phyloP scores from a whole-genome alignment of 208 protist genomes.

The Trypanosoma lewisi region DNA sequence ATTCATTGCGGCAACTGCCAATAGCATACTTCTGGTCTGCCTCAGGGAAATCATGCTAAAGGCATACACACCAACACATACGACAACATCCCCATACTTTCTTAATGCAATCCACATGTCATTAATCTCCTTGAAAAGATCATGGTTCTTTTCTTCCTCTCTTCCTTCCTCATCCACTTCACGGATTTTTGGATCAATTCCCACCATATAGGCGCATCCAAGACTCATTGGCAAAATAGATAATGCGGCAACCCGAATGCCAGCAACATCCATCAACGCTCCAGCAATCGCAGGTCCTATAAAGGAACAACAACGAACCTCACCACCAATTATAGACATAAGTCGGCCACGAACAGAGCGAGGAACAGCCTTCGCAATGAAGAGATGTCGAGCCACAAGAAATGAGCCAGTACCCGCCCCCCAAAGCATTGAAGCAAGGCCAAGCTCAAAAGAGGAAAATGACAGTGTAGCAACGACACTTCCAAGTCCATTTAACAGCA shows the following conservation, averaged over 20 bases:
- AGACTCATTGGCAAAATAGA: constrained; percentile 10
- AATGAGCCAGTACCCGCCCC: constrained; percentile 15
- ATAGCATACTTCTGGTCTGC: constrained; percentile 1
- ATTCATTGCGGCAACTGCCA: constrained; percentile 21
- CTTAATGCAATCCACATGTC: background rate
- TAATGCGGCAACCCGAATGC: constrained; percentile 6
- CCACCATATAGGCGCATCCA: constrained; percentile 5
- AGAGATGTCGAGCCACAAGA: constrained; percentile 16
- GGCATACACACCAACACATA: constrained; percentile 20
- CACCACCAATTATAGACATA: constrained; percentile 21
- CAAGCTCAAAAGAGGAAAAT: background rate
- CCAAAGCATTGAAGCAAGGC: constrained; percentile 11
- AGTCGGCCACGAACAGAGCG: constrained; percentile 16
- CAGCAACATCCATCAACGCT: background rate
- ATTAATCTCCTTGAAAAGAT: constrained; percentile 1
- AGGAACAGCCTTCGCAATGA: constrained; percentile 22
- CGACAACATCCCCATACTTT: constrained; percentile 19
- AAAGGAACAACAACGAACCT: constrained; percentile 15
- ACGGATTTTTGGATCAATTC: background rate
- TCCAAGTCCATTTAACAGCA: constrained; percentile 12
- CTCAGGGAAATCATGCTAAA: constrained; percentile 17
- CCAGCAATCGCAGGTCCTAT: constrained; percentile 9
- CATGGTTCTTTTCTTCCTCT: background rate
- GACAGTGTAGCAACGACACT: constrained; percentile 4
- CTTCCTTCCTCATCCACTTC: constrained; percentile 4